Evolutionary conservation across 2,329 filamentous ascomycete genomes (phyloP), one percentile per base, ranked within the genome.

Genomic region (Arachnomyces sp.): DNA sequence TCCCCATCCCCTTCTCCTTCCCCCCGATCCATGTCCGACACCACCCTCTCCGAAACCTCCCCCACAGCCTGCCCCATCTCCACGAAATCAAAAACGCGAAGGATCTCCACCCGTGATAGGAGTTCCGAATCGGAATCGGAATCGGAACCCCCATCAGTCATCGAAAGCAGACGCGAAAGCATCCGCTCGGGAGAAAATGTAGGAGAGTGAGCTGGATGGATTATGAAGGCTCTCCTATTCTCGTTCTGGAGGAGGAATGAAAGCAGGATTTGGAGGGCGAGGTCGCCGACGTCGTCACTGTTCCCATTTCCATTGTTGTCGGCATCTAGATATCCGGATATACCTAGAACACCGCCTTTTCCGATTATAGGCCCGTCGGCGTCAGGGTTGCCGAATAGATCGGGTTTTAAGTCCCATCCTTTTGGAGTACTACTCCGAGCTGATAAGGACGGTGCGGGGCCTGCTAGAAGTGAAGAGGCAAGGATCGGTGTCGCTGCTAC

Each of bases 191-290:
- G 59, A 7, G 55, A 49, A 41, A 64, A 60, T 1, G 51, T 51
- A 12, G 48, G 48, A 16, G 53, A 57, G 28, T 46, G 56, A 13
- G 40, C 46, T 1, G 60, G 60, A 36, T 61, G 52, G 36, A 64
- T 61, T 29, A 64, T 61, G 47, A 57, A 63, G 18, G 52, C 48
- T 35, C 42, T 58, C n/a, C n/a, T n/a, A n/a, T n/a, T n/a, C n/a
- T n/a, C n/a, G n/a, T n/a, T n/a, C n/a, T n/a, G n/a, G n/a, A n/a
- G n/a, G n/a, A n/a, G n/a, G n/a, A n/a, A n/a, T n/a, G n/a, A n/a
- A n/a, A n/a, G n/a, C n/a, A n/a, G n/a, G n/a, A n/a, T n/a, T n/a
- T n/a, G n/a, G n/a, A n/a, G n/a, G n/a, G n/a, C n/a, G n/a, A n/a
- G n/a, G n/a, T n/a, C n/a, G n/a, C n/a, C n/a, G n/a, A n/a, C n/a